Conservation (phyloP, 441 rosid genomes). For the Omphalea diandra region DNA sequence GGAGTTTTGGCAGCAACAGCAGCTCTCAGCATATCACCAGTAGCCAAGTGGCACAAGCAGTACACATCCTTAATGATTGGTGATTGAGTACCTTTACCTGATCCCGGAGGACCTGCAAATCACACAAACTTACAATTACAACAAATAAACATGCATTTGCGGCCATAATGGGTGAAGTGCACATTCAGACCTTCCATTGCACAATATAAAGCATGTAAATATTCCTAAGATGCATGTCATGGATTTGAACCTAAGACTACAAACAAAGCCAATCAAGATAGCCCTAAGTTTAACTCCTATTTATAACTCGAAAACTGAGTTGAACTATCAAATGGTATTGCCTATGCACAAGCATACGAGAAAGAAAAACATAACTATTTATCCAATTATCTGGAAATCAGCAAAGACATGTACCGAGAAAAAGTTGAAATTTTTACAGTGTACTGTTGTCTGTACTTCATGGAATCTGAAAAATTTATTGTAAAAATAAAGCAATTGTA, state of each 20-base stretch:
- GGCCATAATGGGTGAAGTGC: background rate
- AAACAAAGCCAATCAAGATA: background rate
- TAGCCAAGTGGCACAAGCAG: constrained; percentile 95
- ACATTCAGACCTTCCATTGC: too few relatives aligned
- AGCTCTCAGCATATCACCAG: constrained; percentile 98
- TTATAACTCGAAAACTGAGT: background rate
- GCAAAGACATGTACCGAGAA: background rate
- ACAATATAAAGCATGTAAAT: background rate
- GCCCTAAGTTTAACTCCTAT: background rate
- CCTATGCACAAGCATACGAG: background rate
- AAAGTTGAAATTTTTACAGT: background rate
- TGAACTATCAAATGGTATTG: background rate
- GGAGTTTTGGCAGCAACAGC: constrained; percentile 96
- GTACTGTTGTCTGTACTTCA: too few relatives aligned
- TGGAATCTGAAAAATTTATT: too few relatives aligned
- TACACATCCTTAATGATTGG: constrained; percentile 87
- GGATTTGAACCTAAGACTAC: background rate
- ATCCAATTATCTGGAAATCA: background rate
- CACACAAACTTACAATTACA: constrained; percentile 17
- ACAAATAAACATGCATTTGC: background rate
- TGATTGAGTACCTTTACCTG: constrained; percentile 97
- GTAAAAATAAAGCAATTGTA: too few relatives aligned
- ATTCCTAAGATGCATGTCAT: too few relatives aligned
- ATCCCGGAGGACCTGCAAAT: constrained; percentile 92
- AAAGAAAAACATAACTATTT: background rate